Base-by-base conservation (phyloP, 2,329 filamentous ascomycete species). In the Fusarium globosum region DNA sequence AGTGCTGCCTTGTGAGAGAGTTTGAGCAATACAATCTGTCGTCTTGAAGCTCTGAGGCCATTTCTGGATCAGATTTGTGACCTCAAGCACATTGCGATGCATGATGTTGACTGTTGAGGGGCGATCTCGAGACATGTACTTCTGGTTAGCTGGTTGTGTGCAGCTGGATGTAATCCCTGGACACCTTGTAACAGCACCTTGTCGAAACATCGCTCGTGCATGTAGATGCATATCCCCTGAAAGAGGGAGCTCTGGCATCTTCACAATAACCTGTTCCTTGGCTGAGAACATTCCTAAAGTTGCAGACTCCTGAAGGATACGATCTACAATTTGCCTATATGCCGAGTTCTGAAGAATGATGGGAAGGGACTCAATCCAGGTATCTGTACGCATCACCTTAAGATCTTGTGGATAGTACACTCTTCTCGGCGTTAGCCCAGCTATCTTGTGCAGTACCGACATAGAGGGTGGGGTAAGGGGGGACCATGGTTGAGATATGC, bases 401-500 rank as follows among this genome's bases (percentile, higher is more conserved):
- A 81, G 70, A 8, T 81, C 74, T 1, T 61, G 49, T 0, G 84
- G 84, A 28, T 85, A 85, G 57, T 82, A 85, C 2, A 79, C 75
- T 26, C 80, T 70, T 14, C 21, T 53, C n/a, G 81, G 73, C 39
- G 76, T 74, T 67, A 87, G 43, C 15, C 56, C 38, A 6, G 74
- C 61, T 35, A 78, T 74, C 3, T 14, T 53, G 26, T 35, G 36
- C 28, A 77, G 39, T 13, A 73, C 39, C 3, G 3, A 11, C 28
- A 74, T 33, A 10, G 72, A 56, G 30, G 55, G 55, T 1, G 48
- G 30, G 4, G 51, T 56, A 1, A 87, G 58, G 3, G 83, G 80
- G 0, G 67, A 75, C 86, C 86, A 89, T 2, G 87, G 86, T 43
- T 88, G 86, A 39, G 85, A 87, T 18, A 81, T 80, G 0, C 86